Evolutionary conservation across 2,329 filamentous ascomycete species (phyloP).

Genomic region (Tolypocladium guangdongense): DNA sequence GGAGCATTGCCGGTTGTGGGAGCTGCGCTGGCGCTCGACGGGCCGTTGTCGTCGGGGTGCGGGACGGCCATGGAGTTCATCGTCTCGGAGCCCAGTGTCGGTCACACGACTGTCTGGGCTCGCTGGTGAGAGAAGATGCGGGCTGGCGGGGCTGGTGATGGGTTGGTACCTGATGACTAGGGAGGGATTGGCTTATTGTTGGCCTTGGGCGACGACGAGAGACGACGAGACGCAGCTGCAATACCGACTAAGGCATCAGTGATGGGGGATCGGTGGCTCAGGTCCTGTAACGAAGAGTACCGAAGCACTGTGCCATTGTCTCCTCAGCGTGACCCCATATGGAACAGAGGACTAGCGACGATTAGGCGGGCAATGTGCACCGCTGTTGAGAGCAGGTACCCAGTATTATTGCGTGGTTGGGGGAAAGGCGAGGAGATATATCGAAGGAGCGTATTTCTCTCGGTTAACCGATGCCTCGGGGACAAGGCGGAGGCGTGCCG

Average conservation of each 20-base stretch:
- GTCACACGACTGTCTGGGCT: constrained; percentile 1
- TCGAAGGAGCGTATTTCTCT: not conserved
- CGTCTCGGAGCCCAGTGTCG: constrained; percentile 9
- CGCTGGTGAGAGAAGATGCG: not conserved
- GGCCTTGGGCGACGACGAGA: not conserved
- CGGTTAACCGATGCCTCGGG: not conserved
- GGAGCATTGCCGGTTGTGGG: constrained; percentile 10
- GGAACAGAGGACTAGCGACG: not conserved
- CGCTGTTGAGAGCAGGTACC: not conserved
- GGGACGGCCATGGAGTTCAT: constrained; percentile 12
- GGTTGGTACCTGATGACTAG: not conserved
- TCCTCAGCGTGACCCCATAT: not conserved
- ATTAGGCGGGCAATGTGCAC: not conserved
- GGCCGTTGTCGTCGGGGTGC: constrained; percentile 5
- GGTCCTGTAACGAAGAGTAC: constrained; percentile 1
- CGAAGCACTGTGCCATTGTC: constrained; percentile 7
- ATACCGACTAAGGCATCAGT: not conserved
- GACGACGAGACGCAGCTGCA: not conserved
- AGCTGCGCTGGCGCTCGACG: constrained; percentile 5
- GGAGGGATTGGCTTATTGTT: not conserved
- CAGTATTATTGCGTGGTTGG: not conserved
- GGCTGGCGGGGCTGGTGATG: not conserved
- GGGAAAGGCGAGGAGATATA: not conserved
- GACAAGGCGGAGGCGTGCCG: not conserved
- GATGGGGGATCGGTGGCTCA: constrained; percentile 1